Evolutionary conservation across 495 filamentous ascomycete species (phyloP).

Genomic region (Trichoderma erinaceum): DNA sequence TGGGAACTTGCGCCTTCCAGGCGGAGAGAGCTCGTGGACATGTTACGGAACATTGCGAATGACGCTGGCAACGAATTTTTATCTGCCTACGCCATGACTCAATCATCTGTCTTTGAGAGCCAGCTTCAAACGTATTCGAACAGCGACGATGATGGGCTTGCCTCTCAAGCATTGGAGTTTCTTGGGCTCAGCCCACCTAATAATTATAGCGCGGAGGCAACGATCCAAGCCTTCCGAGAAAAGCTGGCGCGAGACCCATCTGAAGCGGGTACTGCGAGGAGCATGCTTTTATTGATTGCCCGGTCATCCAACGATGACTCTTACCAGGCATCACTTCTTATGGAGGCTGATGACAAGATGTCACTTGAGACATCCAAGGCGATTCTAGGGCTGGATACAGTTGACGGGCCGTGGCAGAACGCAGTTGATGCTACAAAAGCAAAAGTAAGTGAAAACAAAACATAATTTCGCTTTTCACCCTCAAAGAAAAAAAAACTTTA

Average conservation of each 20-base stretch:
- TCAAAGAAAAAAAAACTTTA: neutral
- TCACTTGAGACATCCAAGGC: neutral
- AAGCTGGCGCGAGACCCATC: neutral
- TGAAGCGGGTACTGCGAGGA: neutral
- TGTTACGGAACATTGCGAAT: neutral
- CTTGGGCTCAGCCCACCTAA: conserved; percentile 13
- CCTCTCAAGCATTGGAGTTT: conserved; percentile 1
- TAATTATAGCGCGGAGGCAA: neutral
- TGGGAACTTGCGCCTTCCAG: neutral
- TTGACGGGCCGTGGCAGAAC: neutral
- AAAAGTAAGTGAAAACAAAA: conserved; percentile 2
- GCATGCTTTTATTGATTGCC: conserved; percentile 7
- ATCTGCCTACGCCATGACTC: conserved; percentile 7
- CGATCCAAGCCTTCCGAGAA: conserved; percentile 2
- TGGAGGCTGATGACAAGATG: conserved; percentile 13
- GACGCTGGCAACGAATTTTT: neutral
- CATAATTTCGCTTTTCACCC: too few species aligned
- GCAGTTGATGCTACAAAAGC: neutral
- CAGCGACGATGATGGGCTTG: conserved; percentile 7
- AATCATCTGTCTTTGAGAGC: conserved; percentile 15
- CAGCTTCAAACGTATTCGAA: neutral
- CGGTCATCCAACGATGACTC: neutral
- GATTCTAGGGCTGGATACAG: neutral
- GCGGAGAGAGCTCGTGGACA: neutral
- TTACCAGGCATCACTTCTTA: neutral